Evolutionary conservation across 208 protist species (phyloP).

Genomic region (Leishmania guyanensis): DNA sequence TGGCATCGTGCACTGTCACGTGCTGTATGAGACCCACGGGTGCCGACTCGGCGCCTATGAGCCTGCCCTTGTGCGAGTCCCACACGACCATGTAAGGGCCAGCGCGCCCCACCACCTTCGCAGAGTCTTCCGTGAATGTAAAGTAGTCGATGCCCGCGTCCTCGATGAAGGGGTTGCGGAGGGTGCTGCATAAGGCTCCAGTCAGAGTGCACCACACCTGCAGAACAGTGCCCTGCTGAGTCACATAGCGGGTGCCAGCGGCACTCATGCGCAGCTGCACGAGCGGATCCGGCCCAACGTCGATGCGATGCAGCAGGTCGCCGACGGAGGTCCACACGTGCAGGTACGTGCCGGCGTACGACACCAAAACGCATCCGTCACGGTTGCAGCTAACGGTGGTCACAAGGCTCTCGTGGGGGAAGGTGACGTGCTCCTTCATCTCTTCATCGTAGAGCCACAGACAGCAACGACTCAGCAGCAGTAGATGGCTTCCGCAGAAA

Average conservation of each 20-base stretch:
- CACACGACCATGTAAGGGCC: conserved; percentile 56
- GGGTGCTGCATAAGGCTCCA: conserved; percentile 33
- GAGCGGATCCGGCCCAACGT: conserved; percentile 56
- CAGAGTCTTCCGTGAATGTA: conserved; percentile 66
- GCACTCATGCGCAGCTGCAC: conserved; percentile 60
- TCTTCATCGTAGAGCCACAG: conserved; percentile 59
- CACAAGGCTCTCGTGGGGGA: conserved; percentile 67
- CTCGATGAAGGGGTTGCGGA: conserved; percentile 39
- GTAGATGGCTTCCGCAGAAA: conserved; percentile 67
- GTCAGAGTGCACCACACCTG: conserved; percentile 70
- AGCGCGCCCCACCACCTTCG: conserved; percentile 52
- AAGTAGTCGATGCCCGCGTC: conserved; percentile 42
- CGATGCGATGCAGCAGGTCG: conserved; percentile 69
- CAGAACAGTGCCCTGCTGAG: conserved; percentile 50
- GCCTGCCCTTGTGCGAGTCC: conserved; percentile 50
- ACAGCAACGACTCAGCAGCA: conserved; percentile 46
- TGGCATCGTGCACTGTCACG: conserved; percentile 49
- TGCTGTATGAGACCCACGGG: conserved; percentile 52
- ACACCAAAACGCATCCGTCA: conserved; percentile 67
- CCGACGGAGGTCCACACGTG: conserved; percentile 72
- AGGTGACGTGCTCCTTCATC: conserved; percentile 24
- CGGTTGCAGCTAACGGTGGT: conserved; percentile 49
- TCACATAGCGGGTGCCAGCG: conserved; percentile 54
- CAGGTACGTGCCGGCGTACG: conserved; percentile 58
- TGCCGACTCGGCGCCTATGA: conserved; percentile 55